phyloP scores from a whole-genome alignment of 2,329 filamentous ascomycete species.

The Aspergillus ruber region DNA sequence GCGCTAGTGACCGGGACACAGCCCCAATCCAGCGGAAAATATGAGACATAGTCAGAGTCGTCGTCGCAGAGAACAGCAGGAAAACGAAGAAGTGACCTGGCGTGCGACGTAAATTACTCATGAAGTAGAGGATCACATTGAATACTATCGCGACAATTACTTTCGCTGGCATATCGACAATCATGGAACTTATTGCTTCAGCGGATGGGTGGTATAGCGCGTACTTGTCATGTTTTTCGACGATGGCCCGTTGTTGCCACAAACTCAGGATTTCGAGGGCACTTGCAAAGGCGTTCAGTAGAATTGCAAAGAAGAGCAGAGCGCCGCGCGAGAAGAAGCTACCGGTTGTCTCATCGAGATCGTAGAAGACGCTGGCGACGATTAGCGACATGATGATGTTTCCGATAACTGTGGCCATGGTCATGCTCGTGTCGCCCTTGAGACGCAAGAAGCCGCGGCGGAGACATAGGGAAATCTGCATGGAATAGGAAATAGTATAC shows the following conservation, averaged over 20 bases:
- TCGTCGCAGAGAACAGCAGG: slow-evolving; percentile 66
- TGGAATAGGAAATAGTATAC: slow-evolving; percentile 69
- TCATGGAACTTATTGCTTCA: slow-evolving; percentile 79
- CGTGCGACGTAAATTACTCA: slow-evolving; percentile 71
- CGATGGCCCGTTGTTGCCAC: slow-evolving; percentile 82
- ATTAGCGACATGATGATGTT: slow-evolving; percentile 71
- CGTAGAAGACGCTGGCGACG: slow-evolving; percentile 71
- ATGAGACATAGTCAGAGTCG: slow-evolving; percentile 75
- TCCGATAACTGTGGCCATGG: slow-evolving; percentile 56
- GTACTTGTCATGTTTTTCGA: slow-evolving; percentile 82
- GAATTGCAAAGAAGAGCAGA: slow-evolving; percentile 75
- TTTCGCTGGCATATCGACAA: slow-evolving; percentile 80
- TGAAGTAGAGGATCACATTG: slow-evolving; percentile 77
- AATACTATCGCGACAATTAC: slow-evolving; percentile 64
- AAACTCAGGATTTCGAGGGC: slow-evolving; percentile 75
- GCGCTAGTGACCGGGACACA: slow-evolving; percentile 59
- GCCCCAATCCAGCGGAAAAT: slow-evolving; percentile 75
- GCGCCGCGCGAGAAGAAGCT: slow-evolving; percentile 74
- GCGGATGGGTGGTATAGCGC: slow-evolving; percentile 84
- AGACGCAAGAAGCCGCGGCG: slow-evolving; percentile 72
- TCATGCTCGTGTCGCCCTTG: slow-evolving; percentile 66
- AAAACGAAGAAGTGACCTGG: slow-evolving; percentile 80
- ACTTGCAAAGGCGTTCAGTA: slow-evolving; percentile 75
- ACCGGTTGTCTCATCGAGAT: slow-evolving; percentile 56
- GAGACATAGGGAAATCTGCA: slow-evolving; percentile 72